phyloP scores from a whole-genome alignment of 2,329 filamentous ascomycete species.

The Scytalidium sp. region DNA sequence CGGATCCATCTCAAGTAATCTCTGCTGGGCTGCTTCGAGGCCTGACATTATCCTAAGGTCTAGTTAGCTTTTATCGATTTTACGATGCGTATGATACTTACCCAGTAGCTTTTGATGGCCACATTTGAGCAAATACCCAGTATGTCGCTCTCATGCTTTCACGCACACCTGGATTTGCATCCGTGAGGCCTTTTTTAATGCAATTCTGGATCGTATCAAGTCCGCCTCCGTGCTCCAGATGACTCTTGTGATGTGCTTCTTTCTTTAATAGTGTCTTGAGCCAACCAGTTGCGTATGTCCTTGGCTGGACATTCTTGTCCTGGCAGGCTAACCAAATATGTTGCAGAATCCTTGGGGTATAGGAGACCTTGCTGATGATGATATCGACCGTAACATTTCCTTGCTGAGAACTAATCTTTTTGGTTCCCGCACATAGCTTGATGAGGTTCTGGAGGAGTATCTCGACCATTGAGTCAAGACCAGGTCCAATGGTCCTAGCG shows the following conservation, averaged over 20 bases:
- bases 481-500: slow-evolving; percentile 70
- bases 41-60: slow-evolving; percentile 66
- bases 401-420: slow-evolving; percentile 86
- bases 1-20: slow-evolving; percentile 76
- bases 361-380: slow-evolving; percentile 76
- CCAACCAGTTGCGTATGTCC: slow-evolving; percentile 78
- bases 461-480: slow-evolving; percentile 85
- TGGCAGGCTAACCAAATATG: slow-evolving; percentile 79
- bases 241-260: slow-evolving; percentile 72
- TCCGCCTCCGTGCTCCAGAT: slow-evolving; percentile 81
- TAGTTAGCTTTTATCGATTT: slow-evolving; percentile 15
- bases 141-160: slow-evolving; percentile 83
- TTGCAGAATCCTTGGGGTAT: slow-evolving; percentile 77
- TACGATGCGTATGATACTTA: slow-evolving; percentile 45
- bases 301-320: slow-evolving; percentile 90
- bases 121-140: slow-evolving; percentile 77
- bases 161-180: slow-evolving; percentile 86
- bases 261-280: slow-evolving; percentile 77
- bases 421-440: slow-evolving; percentile 85
- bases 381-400: slow-evolving; percentile 79
- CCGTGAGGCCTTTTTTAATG: slow-evolving; percentile 82
- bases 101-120: slow-evolving; percentile 73
- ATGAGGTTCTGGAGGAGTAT: slow-evolving; percentile 84
- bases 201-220: slow-evolving; percentile 83
- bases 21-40: slow-evolving; percentile 76